Percentiles rank a stretch among this genome's conserved stretches.
phyloP scores from a whole-genome alignment of 2,329 filamentous ascomycete species.

The Clonostachys byssicola region DNA sequence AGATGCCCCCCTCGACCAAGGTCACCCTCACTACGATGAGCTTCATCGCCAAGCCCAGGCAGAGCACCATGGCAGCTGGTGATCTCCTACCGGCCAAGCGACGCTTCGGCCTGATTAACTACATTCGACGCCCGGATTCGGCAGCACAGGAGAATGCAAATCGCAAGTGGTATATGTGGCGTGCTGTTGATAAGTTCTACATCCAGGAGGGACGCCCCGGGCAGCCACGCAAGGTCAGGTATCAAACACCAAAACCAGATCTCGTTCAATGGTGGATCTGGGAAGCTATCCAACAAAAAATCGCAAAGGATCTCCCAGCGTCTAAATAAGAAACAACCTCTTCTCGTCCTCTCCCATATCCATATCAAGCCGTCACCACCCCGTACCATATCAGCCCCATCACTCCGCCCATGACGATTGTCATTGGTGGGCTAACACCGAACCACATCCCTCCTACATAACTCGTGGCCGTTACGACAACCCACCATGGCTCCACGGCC shows the following conservation, averaged over 20 bases:
- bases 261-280: constrained; percentile 33
- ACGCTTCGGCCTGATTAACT: constrained; percentile 35
- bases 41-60: constrained; percentile 48
- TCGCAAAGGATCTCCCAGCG: background rate
- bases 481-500: constrained; percentile 55
- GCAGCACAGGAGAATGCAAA: constrained; percentile 19
- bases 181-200: constrained; percentile 30
- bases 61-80: constrained; percentile 33
- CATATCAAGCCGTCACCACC: constrained; percentile 6
- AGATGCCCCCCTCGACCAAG: constrained; percentile 30
- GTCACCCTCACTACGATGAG: constrained; percentile 53
- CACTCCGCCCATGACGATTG: constrained; percentile 19
- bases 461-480: constrained; percentile 44
- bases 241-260: constrained; percentile 17
- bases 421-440: constrained; percentile 16
- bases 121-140: constrained; percentile 22
- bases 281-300: constrained; percentile 26
- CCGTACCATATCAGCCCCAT: constrained; percentile 20
- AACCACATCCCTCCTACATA: constrained; percentile 22
- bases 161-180: constrained; percentile 33
- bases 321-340: background rate
- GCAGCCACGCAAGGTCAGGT: constrained; percentile 9
- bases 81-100: constrained; percentile 21
- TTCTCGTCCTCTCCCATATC: background rate
- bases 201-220: constrained; percentile 20